Evolutionary conservation across 495 filamentous ascomycete genomes (phyloP).

Genomic region (Margaritispora aquatica): DNA sequence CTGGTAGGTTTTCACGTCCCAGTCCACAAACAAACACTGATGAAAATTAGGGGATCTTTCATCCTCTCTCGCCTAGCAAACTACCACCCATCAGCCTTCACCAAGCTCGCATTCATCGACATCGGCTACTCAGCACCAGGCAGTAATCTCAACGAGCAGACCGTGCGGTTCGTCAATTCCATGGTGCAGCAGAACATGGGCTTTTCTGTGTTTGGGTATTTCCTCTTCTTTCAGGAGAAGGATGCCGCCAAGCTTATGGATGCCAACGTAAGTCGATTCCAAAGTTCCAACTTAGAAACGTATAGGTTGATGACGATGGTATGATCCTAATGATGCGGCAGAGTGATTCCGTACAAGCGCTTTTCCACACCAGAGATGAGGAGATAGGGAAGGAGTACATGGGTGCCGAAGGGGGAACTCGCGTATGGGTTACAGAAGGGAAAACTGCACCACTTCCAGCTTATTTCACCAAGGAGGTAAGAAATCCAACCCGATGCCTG

Average conservation of each 20-base stretch:
- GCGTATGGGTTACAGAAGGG: slow-evolving; percentile 8
- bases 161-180: slow-evolving; percentile 11
- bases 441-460: neutral
- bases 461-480: slow-evolving; percentile 3
- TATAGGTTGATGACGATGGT: too few species aligned
- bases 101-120: slow-evolving; percentile 20
- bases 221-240: slow-evolving; percentile 19
- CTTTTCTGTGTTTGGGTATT: slow-evolving; percentile 20
- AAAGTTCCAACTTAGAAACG: too few species aligned
- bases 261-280: slow-evolving; percentile 5
- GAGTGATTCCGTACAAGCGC: neutral
- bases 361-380: slow-evolving; percentile 8
- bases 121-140: slow-evolving; percentile 12
- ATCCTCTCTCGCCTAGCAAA: slow-evolving; percentile 16
- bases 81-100: slow-evolving; percentile 13
- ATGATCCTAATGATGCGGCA: neutral
- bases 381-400: slow-evolving; percentile 13
- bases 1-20: slow-evolving; percentile 3
- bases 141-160: neutral
- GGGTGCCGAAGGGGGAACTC: slow-evolving; percentile 7
- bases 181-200: slow-evolving; percentile 11
- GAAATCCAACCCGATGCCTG: neutral
- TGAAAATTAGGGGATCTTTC: slow-evolving; percentile 12
- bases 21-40: neutral
- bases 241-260: slow-evolving; percentile 20